Evolutionary conservation across 73 alveolate species (phyloP).

Genomic region (Strombidium stylifer): DNA sequence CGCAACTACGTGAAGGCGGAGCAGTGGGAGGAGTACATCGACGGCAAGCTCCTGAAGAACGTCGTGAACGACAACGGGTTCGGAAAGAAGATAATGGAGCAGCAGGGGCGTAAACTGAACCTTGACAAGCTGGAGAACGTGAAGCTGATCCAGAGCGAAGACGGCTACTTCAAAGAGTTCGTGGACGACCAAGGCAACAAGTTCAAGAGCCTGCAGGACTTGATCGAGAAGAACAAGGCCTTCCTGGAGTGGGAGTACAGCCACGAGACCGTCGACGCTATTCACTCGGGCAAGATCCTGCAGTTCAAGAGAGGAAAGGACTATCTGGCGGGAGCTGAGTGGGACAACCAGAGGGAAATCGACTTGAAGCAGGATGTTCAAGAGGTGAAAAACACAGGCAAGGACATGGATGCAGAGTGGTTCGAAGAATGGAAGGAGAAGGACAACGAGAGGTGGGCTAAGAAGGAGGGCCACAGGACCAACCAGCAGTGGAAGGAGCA

Average conservation of each 20-base stretch:
- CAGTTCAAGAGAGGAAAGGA: conserved; percentile 3
- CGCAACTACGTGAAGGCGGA: not conserved
- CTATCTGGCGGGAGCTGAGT: conserved; percentile 1
- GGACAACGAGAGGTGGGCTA: conserved; percentile 11
- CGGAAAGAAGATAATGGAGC: conserved; percentile 8
- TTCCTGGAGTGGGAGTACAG: not conserved
- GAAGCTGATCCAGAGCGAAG: too few species aligned
- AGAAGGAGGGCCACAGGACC: conserved; percentile 21
- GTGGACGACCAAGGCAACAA: too few species aligned
- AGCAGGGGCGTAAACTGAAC: too few species aligned
- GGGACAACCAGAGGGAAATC: conserved; percentile 11
- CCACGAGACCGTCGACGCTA: conserved; percentile 2
- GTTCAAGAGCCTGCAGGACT: too few species aligned
- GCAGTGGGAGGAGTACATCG: conserved; percentile 6
- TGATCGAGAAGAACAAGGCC: not conserved
- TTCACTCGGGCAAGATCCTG: not conserved
- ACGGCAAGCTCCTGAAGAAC: conserved; percentile 8
- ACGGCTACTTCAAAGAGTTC: too few species aligned
- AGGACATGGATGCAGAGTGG: not conserved
- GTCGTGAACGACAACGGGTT: conserved; percentile 7
- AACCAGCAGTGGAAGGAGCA: conserved; percentile 21
- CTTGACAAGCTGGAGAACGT: too few species aligned
- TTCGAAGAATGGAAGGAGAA: conserved; percentile 19
- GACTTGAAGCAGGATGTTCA: conserved; percentile 5
- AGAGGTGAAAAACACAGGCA: not conserved